Conservation (phyloP, 2,329 filamentous ascomycete genomes). For the Paracorniculantispora psalliotae region DNA sequence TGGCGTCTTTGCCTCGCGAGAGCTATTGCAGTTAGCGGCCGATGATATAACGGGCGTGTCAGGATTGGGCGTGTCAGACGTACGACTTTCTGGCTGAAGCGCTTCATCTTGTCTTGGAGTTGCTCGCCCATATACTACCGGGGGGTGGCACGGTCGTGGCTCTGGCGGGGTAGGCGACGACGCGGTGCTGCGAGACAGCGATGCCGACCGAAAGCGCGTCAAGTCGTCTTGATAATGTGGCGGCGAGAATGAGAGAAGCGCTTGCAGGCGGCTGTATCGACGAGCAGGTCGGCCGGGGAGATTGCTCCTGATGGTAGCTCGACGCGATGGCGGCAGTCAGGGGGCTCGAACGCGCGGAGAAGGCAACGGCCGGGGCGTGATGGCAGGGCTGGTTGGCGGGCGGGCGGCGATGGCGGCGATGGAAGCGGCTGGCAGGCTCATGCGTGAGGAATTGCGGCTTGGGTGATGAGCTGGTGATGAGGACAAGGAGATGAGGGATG, state of each 20-base stretch:
- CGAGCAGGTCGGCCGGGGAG: not conserved
- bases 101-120: slow-evolving; percentile 71
- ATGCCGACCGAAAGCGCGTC: slow-evolving; percentile 6
- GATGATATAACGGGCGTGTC: slow-evolving; percentile 13
- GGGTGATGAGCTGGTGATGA: not conserved
- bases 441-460: slow-evolving; percentile 2
- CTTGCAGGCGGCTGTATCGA: not conserved
- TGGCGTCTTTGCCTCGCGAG: slow-evolving; percentile 80
- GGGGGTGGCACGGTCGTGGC: slow-evolving; percentile 5
- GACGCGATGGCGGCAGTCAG: slow-evolving; percentile 10
- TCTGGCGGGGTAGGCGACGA: slow-evolving; percentile 13
- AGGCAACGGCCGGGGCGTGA: not conserved
- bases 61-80: slow-evolving; percentile 38
- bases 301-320: not conserved
- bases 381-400: not conserved
- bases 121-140: slow-evolving; percentile 10
- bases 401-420: not conserved
- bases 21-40: slow-evolving; percentile 53
- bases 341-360: slow-evolving; percentile 7
- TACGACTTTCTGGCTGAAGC: slow-evolving; percentile 96
- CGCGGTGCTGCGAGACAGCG: slow-evolving; percentile 10
- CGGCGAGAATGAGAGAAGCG: no score
- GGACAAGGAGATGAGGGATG: not conserved
- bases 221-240: no score
- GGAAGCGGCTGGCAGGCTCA: not conserved